Conservation (phyloP, 805 yeast species). For the Wickerhamiella brachini region DNA sequence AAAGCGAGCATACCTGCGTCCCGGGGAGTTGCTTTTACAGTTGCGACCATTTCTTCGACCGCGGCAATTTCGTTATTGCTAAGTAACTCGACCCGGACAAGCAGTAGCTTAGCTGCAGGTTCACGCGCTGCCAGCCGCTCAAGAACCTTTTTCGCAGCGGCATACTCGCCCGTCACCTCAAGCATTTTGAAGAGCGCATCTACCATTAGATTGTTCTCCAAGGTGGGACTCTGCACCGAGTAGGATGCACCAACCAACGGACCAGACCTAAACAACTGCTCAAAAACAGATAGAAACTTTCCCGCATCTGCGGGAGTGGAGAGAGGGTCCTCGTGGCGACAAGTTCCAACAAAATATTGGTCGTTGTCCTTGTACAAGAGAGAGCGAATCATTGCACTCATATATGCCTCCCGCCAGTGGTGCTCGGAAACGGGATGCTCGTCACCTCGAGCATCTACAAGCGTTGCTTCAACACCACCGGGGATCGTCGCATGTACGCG, state of each 20-base stretch:
- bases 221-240: constrained; percentile 54
- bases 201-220: constrained; percentile 52
- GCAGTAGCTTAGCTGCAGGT: constrained; percentile 39
- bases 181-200: constrained; percentile 58
- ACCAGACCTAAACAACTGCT: constrained; percentile 51
- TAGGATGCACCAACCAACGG: constrained; percentile 51
- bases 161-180: constrained; percentile 50
- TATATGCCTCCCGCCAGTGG: constrained; percentile 36
- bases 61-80: constrained; percentile 37
- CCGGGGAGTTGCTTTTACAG: constrained; percentile 33
- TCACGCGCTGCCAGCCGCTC: constrained; percentile 37
- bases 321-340: constrained; percentile 72
- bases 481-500: constrained; percentile 51
- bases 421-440: constrained; percentile 25
- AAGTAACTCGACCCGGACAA: constrained; percentile 29
- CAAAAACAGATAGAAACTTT: constrained; percentile 51
- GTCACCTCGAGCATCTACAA: constrained; percentile 27
- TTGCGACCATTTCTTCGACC: constrained; percentile 30
- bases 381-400: constrained; percentile 62
- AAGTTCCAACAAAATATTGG: constrained; percentile 63
- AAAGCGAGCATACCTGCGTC: constrained; percentile 43
- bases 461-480: constrained; percentile 29
- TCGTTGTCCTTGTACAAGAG: constrained; percentile 70
- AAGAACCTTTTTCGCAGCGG: constrained; percentile 46
- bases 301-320: constrained; percentile 33